Evolutionary conservation across 208 protist genomes (phyloP).

Genomic region (Acanthamoeba royreba): DNA sequence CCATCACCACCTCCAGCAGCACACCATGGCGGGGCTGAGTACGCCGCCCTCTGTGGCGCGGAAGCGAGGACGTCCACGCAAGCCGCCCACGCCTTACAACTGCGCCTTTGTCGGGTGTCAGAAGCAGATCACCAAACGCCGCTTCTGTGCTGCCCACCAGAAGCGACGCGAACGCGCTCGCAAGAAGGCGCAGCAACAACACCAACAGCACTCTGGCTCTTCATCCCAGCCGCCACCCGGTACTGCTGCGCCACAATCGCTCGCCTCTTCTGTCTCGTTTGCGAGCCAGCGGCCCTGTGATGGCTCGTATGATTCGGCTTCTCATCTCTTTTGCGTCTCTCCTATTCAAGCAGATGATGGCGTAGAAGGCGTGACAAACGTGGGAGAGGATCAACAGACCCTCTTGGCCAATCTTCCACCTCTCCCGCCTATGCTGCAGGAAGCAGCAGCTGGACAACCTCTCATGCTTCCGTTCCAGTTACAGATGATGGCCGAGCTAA

Average conservation of each 20-base stretch:
- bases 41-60: background rate
- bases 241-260: no score
- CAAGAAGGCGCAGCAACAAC: slow-evolving; percentile 3
- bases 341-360: background rate
- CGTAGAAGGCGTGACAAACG: background rate
- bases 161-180: background rate
- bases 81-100: background rate
- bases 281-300: no score
- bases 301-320: no score
- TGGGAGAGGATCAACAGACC: background rate
- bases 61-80: background rate
- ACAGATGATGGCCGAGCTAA: background rate
- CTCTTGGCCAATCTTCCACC: background rate
- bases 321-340: no score
- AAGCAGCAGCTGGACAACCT: background rate
- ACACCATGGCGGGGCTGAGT: no score
- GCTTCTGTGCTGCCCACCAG: slow-evolving; percentile 17
- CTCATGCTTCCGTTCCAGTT: background rate
- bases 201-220: background rate
- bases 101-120: background rate
- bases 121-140: slow-evolving; percentile 12
- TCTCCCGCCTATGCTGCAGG: background rate
- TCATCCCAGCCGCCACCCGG: no score
- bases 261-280: no score
- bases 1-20: no score